phyloP scores from a whole-genome alignment of 129 eudicot species.

The Pittosporum tobira region DNA sequence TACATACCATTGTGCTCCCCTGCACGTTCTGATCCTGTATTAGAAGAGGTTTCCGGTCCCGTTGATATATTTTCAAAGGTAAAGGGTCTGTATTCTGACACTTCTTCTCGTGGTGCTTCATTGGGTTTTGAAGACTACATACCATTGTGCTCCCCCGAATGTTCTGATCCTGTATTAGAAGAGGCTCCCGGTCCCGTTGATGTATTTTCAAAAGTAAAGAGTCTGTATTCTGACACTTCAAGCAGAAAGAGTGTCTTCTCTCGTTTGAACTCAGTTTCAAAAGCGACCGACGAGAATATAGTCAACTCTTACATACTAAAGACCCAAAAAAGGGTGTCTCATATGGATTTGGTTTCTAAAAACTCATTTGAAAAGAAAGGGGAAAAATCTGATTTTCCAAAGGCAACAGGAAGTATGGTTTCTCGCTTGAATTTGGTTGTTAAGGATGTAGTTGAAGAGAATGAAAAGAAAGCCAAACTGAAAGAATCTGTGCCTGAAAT shows the following conservation, averaged over 20 bases:
- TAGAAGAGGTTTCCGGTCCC: no score
- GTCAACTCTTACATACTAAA: neutral
- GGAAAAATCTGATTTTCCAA: neutral
- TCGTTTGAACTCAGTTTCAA: slow-evolving; percentile 4
- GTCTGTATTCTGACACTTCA: slow-evolving; percentile 10
- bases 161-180: neutral
- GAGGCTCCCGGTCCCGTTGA: neutral
- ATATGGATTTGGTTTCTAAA: neutral
- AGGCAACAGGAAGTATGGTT: neutral
- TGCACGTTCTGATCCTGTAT: neutral
- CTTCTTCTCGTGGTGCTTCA: neutral
- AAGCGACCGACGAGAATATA: neutral
- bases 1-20: slow-evolving; percentile 14
- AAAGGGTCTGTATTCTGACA: slow-evolving; percentile 13
- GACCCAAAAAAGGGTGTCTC: neutral
- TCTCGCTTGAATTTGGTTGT: neutral
- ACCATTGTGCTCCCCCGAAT: slow-evolving; percentile 10
- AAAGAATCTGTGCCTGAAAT: slow-evolving; percentile 1
- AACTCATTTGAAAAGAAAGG: neutral
- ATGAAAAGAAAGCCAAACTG: neutral
- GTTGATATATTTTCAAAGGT: neutral
- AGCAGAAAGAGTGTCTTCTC: slow-evolving; percentile 7
- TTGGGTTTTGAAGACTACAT: slow-evolving; percentile 13
- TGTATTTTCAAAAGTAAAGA: neutral
- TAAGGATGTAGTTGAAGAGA: neutral